Conservation (phyloP, 2,329 filamentous ascomycete species). For the Paraconiothyrium sp. region DNA sequence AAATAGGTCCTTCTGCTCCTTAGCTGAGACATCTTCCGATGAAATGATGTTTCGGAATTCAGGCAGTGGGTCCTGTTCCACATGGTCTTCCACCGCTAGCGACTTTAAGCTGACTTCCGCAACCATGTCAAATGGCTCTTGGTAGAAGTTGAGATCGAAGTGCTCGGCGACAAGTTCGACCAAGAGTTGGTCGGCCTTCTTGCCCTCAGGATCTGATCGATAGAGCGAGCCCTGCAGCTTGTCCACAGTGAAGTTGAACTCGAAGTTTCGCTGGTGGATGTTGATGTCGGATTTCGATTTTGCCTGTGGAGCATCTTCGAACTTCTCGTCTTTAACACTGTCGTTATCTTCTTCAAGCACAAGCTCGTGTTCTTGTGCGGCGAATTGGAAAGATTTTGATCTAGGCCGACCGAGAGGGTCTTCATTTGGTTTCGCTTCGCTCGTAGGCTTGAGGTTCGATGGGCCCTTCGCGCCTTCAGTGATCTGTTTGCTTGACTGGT, state of each 20-base stretch:
- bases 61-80: constrained; percentile 81
- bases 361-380: constrained; percentile 76
- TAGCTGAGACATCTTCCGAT: constrained; percentile 76
- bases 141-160: constrained; percentile 87
- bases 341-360: constrained; percentile 78
- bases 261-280: constrained; percentile 88
- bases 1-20: constrained; percentile 82
- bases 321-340: constrained; percentile 69
- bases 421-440: constrained; percentile 37
- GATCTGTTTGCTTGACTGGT: constrained; percentile 49
- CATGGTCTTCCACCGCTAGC: constrained; percentile 91
- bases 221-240: constrained; percentile 93
- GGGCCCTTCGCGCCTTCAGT: constrained; percentile 45
- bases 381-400: constrained; percentile 78
- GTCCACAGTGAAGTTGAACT: constrained; percentile 96
- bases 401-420: constrained; percentile 61
- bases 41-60: constrained; percentile 99
- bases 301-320: constrained; percentile 73
- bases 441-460: constrained; percentile 49
- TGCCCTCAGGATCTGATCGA: constrained; percentile 80
- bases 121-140: constrained; percentile 90
- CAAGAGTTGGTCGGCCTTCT: constrained; percentile 79
- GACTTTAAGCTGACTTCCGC: constrained; percentile 90
- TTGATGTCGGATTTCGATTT: constrained; percentile 61
- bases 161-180: constrained; percentile 91